Conservation (phyloP, 768 basidiomycete genomes). For the Scleroderma citrinum region DNA sequence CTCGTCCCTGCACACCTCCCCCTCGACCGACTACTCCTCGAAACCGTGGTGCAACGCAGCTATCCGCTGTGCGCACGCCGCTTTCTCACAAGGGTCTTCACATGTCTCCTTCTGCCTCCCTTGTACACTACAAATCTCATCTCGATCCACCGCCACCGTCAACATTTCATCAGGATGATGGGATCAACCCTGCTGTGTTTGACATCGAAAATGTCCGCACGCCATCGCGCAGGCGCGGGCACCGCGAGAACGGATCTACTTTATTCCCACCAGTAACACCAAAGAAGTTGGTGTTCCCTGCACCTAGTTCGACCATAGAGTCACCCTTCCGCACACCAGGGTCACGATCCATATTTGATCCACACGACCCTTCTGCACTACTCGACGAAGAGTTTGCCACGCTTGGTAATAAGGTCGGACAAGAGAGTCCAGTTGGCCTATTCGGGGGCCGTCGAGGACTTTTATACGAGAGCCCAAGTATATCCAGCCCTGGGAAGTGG, state of each 20-base stretch:
- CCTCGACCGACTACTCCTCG: conserved; percentile 34
- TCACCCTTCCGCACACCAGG: conserved; percentile 48
- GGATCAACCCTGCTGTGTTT: conserved; percentile 32
- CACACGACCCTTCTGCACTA: conserved; percentile 61
- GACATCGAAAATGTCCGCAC: conserved; percentile 38
- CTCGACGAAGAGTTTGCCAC: conserved; percentile 70
- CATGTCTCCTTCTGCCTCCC: conserved; percentile 62
- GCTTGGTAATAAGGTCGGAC: conserved; percentile 35
- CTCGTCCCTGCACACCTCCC: conserved; percentile 31
- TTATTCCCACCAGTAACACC: conserved; percentile 38
- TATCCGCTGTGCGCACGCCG: conserved; percentile 62
- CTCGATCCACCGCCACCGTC: conserved; percentile 55
- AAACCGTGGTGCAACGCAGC: conserved; percentile 26
- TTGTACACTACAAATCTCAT: conserved; percentile 63
- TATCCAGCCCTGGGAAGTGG: conserved; percentile 53
- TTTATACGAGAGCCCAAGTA: conserved; percentile 71
- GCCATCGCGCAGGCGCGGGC: conserved; percentile 39
- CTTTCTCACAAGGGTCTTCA: conserved; percentile 63
- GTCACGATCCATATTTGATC: conserved; percentile 49
- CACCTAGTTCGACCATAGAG: conserved; percentile 23
- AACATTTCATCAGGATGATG: conserved; percentile 19
- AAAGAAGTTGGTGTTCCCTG: conserved; percentile 34
- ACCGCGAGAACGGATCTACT: conserved; percentile 19
- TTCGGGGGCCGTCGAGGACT: conserved; percentile 55
- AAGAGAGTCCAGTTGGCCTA: conserved; percentile 62